phyloP scores from a whole-genome alignment of 192 early-diverging fungal species.

The Hyaloraphidium curvatum region DNA sequence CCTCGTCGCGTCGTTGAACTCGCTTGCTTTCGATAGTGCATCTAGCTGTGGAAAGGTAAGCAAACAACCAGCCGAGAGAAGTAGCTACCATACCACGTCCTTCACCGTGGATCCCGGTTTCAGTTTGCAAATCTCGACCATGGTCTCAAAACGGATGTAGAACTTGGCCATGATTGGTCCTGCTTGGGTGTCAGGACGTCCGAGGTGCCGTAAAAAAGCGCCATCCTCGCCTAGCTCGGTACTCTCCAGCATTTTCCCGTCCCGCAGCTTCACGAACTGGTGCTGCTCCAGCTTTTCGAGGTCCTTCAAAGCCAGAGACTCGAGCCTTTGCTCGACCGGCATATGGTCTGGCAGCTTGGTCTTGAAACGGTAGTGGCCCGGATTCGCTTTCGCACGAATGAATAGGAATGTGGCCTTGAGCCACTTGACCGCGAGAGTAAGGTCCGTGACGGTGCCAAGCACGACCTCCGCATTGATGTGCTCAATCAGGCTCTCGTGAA shows the following conservation, averaged over 20 bases:
- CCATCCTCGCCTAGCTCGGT: too few species aligned
- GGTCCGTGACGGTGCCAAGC: slow-evolving; percentile 18
- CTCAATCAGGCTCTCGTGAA: slow-evolving; percentile 40
- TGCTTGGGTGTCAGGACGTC: too few species aligned
- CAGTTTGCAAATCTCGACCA: not conserved
- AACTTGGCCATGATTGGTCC: slow-evolving; percentile 3
- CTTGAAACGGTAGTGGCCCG: slow-evolving; percentile 15
- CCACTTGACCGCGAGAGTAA: slow-evolving; percentile 24
- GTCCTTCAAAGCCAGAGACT: slow-evolving; percentile 11
- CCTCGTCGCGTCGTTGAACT: too few species aligned
- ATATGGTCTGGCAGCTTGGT: not conserved
- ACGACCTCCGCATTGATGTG: slow-evolving; percentile 30
- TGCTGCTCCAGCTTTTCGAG: slow-evolving; percentile 14
- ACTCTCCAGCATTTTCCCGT: too few species aligned
- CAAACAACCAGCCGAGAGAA: too few species aligned
- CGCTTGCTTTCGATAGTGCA: too few species aligned
- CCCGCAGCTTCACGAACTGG: slow-evolving; percentile 6
- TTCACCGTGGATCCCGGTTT: too few species aligned
- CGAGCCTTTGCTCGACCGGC: not conserved
- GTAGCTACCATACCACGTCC: too few species aligned
- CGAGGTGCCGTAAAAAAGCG: too few species aligned
- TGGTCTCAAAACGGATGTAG: not conserved
- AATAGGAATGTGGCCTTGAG: slow-evolving; percentile 13
- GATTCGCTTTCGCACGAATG: slow-evolving; percentile 7
- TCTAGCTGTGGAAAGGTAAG: too few species aligned